Base-by-base conservation (phyloP, 257 asterid genomes). In the Eustoma russellianum region DNA sequence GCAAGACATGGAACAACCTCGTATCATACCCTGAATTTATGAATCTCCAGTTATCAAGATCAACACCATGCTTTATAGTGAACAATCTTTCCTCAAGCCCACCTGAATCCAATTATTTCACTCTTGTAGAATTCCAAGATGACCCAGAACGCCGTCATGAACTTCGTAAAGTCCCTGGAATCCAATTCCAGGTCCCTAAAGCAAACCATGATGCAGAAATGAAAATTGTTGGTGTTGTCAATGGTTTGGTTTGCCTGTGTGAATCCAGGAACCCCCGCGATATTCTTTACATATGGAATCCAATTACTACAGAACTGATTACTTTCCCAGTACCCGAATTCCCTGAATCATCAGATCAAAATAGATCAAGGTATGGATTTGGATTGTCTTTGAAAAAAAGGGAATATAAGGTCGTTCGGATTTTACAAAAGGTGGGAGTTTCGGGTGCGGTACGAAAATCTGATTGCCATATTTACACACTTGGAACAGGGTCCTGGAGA, bases 391-490 rank as follows among this genome's bases (percentile, higher is more conserved):
- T 8, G 43, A 38, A 38, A 11, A 38, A 2, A 38, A 5, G 17
- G 7, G 33, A 38, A 30, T 53, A 53, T n/a, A 53, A 53, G 13
- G 47, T 53, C 33, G 48, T 53, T 38, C 40, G 58, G 47, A 13
- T 53, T 38, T 53, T 16, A 30, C 57, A 35, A 44, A 11, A 38
- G 3, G 11, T 38, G 43, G 28, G 28, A 19, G 28, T 19, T 19
- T 19, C 28, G 1, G 28, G 1, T 19, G 3, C 28, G 28, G 43
- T 6, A 10, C 16, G 28, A 16, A 63, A 52, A 34, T 74, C 79
- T 10, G 74, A 68, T 44, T 59, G 59, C 13, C 70, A 61, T 9
- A 74, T 82, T 19, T 76, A 77, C 73, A 76, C 73, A 5, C 73
- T 74, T 7, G 78, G 71, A 8, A 52, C 61, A 17, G 63, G 60